Evolutionary conservation across 805 yeast genomes (phyloP).

Genomic region (Kluyveromyces siamensis): DNA sequence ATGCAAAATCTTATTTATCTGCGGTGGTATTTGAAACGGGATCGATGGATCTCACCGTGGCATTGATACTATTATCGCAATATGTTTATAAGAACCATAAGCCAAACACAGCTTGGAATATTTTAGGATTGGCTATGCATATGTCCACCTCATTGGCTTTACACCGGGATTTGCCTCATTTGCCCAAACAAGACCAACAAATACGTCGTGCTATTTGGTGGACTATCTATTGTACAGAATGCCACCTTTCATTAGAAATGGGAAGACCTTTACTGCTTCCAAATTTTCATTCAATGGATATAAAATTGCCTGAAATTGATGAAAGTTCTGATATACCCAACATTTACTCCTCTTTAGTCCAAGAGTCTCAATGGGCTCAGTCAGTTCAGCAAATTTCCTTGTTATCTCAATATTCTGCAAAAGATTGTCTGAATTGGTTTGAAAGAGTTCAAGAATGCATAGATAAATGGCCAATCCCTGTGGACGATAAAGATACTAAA

Average conservation of each 20-base stretch:
- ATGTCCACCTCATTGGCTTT: slow-evolving; percentile 62
- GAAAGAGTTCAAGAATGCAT: slow-evolving; percentile 34
- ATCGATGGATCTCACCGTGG: slow-evolving; percentile 43
- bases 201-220: slow-evolving; percentile 59
- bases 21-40: slow-evolving; percentile 51
- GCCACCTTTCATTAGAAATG: slow-evolving; percentile 54
- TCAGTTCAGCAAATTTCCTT: slow-evolving; percentile 40
- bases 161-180: slow-evolving; percentile 36
- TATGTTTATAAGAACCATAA: slow-evolving; percentile 58
- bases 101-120: slow-evolving; percentile 63
- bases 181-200: slow-evolving; percentile 27
- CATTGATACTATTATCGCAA: slow-evolving; percentile 45
- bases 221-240: slow-evolving; percentile 56
- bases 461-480: slow-evolving; percentile 37
- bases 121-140: slow-evolving; percentile 52
- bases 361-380: slow-evolving; percentile 42
- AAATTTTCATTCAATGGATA: slow-evolving; percentile 35
- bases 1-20: slow-evolving; percentile 38
- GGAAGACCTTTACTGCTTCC: slow-evolving; percentile 57
- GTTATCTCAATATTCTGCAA: slow-evolving; percentile 23
- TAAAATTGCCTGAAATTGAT: slow-evolving; percentile 41
- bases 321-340: slow-evolving; percentile 38
- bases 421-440: slow-evolving; percentile 43
- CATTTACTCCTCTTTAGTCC: slow-evolving; percentile 48
- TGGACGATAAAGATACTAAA: slow-evolving; percentile 30